Evolutionary conservation across 1,284 basidiomycete genomes (phyloP).

Genomic region (Neonothopanus nambi): DNA sequence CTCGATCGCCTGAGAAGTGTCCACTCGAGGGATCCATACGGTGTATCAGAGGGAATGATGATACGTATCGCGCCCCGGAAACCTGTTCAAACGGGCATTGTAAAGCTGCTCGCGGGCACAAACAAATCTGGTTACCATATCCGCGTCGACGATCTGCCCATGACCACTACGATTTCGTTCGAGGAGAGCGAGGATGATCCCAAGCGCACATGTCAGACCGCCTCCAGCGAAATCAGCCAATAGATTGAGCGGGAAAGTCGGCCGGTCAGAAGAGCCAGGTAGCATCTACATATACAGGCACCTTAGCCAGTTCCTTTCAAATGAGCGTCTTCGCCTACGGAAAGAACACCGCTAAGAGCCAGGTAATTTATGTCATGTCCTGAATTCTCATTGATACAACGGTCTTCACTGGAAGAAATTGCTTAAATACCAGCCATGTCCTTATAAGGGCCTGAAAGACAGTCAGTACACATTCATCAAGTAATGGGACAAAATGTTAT

Average conservation of each 20-base stretch:
- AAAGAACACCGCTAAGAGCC: conserved; percentile 77
- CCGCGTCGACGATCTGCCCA: conserved; percentile 76
- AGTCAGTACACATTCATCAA: conserved; percentile 15
- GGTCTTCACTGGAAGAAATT: neutral
- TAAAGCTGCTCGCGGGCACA: conserved; percentile 1
- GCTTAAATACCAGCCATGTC: conserved; percentile 67
- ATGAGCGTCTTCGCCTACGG: conserved; percentile 43
- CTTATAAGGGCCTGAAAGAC: conserved; percentile 53
- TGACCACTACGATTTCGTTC: conserved; percentile 62
- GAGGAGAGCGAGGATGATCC: conserved; percentile 75
- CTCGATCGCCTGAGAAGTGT: conserved; percentile 49
- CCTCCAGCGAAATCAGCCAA: conserved; percentile 85
- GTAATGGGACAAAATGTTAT: neutral
- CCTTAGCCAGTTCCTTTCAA: neutral
- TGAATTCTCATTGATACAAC: conserved; percentile 25
- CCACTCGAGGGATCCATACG: conserved; percentile 35
- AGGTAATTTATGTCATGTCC: conserved; percentile 87
- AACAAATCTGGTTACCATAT: conserved; percentile 59
- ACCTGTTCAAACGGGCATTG: conserved; percentile 54
- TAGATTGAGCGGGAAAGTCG: conserved; percentile 74
- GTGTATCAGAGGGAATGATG: conserved; percentile 68
- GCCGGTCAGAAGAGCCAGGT: conserved; percentile 63
- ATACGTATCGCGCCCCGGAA: conserved; percentile 75
- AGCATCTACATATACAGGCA: conserved; percentile 50
- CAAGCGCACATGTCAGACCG: conserved; percentile 70